Base-by-base conservation (phyloP, 352 stramenopile genomes). In the Phytopythium mirpurense region DNA sequence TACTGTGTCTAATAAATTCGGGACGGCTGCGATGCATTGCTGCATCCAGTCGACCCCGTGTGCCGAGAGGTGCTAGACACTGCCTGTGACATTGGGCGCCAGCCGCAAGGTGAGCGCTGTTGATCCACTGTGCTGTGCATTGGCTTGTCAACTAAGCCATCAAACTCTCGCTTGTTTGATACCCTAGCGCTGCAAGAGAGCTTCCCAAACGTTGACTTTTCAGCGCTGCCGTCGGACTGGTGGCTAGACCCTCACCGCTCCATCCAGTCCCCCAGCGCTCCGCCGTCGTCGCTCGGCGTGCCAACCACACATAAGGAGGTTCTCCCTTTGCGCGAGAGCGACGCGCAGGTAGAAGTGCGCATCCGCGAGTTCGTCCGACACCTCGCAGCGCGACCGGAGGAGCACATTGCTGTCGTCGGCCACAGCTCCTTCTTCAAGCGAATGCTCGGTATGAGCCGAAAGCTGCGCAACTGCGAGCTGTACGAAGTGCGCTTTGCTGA, bases 61-160 rank as follows among this genome's bases (percentile, higher is more conserved):
- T 94, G 83, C 44, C 80, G 84, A 15, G 84, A 95, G 56, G 88
- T 88, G 78, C 72, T 95, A 12, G 80, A 93, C 57, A 95, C 84
- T 3, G 79, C 84, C 4, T 92, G 84, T 46, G 84, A 95, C 29
- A 84, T 95, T 41, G 84, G 84, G 11, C 75, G 77, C 10, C 63
- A 79, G 37, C 78, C 76, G 1, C 38, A 67, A 51, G 71, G 76
- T 85, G 23, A 8, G 42, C 29, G 10, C 29, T 44, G 0, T 12
- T 9, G 3, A 29, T 32, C 31, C 26, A 7, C 29, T 16, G 10
- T 18, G 27, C 14, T 34, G 14, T 8, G 24, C 15, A 2, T 23
- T 51, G 24, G n/a, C n/a, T n/a, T n/a, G n/a, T n/a, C n/a, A n/a
- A n/a, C n/a, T n/a, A n/a, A n/a, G n/a, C n/a, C n/a, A n/a, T n/a